These are phyloP conservation scores for Hordeum vulgare DNA, from an alignment of 176 grass and related monocot species.

Conservation along the genomic window MorexV3_pseudomolecules_assembly NC_058523.1:224956647-224957146, in stretches of 20 bases:
- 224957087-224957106: no score
- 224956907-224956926: constrained; percentile 52
- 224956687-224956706: background rate
- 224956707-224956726: constrained; percentile 81
- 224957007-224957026: background rate
- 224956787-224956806: background rate
- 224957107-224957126: no score
- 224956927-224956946: constrained; percentile 74
- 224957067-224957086: no score
- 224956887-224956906: constrained; percentile 43
- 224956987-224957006: constrained; percentile 19
- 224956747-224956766: constrained; percentile 57
- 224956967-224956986: constrained; percentile 52
- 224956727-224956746: constrained; percentile 71
- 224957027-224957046: no score
- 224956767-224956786: background rate
- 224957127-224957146: no score
- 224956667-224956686: background rate
- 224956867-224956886: constrained; percentile 36
- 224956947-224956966: constrained; percentile 66
- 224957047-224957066: no score
- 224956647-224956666: background rate
- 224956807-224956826: background rate
- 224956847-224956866: constrained; percentile 74
- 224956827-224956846: background rate